Percentiles rank a stretch among this genome's conserved stretches.
phyloP scores from a whole-genome alignment of 2,329 filamentous ascomycete species.

The Zymoseptoria pseudotritici region DNA sequence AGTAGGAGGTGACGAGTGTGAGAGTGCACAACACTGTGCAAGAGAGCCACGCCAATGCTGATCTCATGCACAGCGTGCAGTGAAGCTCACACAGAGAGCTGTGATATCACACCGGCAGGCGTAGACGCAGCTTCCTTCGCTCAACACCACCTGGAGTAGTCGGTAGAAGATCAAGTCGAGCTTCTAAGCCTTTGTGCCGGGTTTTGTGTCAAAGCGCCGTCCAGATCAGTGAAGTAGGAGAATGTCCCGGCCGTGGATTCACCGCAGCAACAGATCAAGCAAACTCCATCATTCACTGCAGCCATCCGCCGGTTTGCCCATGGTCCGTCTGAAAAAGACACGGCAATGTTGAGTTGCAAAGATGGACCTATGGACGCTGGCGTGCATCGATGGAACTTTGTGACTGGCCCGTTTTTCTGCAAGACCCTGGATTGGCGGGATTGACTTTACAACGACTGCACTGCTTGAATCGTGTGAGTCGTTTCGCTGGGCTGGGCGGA shows the following conservation, averaged over 20 bases:
- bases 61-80: background rate
- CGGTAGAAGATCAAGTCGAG: background rate
- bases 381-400: background rate
- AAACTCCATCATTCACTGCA: background rate
- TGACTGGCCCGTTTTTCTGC: background rate
- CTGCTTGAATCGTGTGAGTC: background rate
- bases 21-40: background rate
- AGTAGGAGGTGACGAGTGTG: background rate
- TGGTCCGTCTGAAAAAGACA: background rate
- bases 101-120: background rate
- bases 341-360: background rate
- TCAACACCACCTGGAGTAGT: background rate
- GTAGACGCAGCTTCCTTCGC: background rate
- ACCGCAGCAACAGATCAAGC: background rate
- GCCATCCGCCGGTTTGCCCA: background rate
- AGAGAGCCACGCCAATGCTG: background rate
- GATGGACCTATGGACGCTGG: background rate
- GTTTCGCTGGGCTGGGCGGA: background rate
- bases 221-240: background rate
- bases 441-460: background rate
- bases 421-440: background rate
- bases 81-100: background rate
- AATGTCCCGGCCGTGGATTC: background rate
- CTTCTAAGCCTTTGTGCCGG: background rate
- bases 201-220: background rate